Evolutionary conservation across 495 filamentous ascomycete species (phyloP), one percentile per base, ranked within the genome.

Genomic region (Tuber brumale): DNA sequence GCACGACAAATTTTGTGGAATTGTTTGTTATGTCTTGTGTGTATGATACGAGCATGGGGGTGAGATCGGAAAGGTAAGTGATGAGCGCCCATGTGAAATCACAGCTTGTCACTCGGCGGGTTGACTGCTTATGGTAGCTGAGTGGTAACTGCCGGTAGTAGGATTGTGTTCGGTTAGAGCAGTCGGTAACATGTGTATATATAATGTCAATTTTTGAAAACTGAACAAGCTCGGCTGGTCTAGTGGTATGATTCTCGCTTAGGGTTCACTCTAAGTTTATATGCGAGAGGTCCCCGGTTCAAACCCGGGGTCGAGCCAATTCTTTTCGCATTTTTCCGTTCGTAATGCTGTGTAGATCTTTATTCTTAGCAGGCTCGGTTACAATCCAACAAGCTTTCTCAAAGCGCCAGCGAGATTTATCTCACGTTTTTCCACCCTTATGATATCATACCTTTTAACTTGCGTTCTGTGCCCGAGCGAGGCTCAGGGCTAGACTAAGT

Each of bases 191-290:
- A 27, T 12, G 10, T 18, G 43, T 45, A 46, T 46, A 46, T 46
- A 46, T 46, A 0, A 19, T 5, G 45, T 21, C 18, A 46, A 46
- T 46, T 46, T 46, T 57, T n/a, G 8, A 8, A 12, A 57, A 57
- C 9, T 57, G 7, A 0, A 42, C 57, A 77, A 45, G 77, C 74
- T 78, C 77, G 75, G 77, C 74, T 78, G 71, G 76, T 77, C 76
- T 77, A 77, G 77, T 77, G 77, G 76, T 79, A 79, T 79, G 77
- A 79, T 79, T 79, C 77, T 79, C 77, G 77, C 77, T 79, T 79
- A 79, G 77, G 77, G 77, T 73, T 70, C 76, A 79, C 77, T 75
- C 76, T 79, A 79, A 79, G 77, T 79, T 48, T 78, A 75, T 78
- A 79, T 79, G 77, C 77, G 77, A 79, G 77, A 79, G 77, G 77